phyloP scores from a whole-genome alignment of 345 rosid genomes.

The Rubroshorea leprosula region DNA sequence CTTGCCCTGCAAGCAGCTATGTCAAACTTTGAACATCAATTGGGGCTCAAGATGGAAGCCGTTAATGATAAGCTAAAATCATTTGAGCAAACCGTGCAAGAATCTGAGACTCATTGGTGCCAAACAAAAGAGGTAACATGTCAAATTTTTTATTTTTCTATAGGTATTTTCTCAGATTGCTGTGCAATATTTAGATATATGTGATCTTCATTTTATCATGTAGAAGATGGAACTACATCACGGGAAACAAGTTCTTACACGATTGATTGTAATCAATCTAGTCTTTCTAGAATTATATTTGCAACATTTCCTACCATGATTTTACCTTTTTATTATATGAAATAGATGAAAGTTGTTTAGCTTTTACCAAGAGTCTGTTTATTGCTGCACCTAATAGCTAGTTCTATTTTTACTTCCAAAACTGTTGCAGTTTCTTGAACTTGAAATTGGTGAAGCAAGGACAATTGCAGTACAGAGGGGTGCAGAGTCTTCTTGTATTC shows the following conservation, averaged over 20 bases:
- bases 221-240: neutral
- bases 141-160: neutral
- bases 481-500: slow-evolving; percentile 59
- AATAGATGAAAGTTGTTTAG: neutral
- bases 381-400: neutral
- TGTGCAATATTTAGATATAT: slow-evolving; percentile 3
- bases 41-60: slow-evolving; percentile 36
- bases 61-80: slow-evolving; percentile 42
- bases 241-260: neutral
- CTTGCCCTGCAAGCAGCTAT: slow-evolving; percentile 45
- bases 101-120: slow-evolving; percentile 36
- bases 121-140: slow-evolving; percentile 48
- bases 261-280: neutral
- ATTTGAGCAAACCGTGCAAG: slow-evolving; percentile 34
- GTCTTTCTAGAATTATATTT: too few species aligned
- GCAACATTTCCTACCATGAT: neutral
- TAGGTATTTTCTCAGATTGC: neutral
- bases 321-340: neutral
- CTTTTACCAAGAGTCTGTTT: neutral
- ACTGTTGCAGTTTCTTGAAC: slow-evolving; percentile 58
- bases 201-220: neutral
- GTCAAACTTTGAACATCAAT: slow-evolving; percentile 43
- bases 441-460: slow-evolving; percentile 68
- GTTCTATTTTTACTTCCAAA: slow-evolving; percentile 1
- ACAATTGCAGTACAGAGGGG: slow-evolving; percentile 52